phyloP scores from a whole-genome alignment of 345 rosid species.

The Pugionium cornutum region DNA sequence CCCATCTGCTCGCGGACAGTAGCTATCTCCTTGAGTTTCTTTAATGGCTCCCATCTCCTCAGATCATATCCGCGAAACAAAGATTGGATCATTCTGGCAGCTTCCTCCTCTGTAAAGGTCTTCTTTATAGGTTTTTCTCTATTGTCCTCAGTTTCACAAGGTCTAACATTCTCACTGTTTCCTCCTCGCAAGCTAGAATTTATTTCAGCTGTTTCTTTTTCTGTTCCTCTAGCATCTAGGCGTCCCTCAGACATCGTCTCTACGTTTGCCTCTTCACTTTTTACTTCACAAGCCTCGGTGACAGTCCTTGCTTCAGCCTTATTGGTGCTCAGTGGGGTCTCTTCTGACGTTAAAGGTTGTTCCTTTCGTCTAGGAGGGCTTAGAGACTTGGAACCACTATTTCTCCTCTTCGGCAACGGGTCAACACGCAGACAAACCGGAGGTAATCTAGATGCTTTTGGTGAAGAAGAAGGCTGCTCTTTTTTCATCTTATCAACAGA shows the following conservation, averaged over 20 bases:
- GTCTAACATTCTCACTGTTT: not conserved
- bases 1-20: conserved; percentile 47
- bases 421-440: conserved; percentile 76
- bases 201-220: not conserved
- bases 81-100: conserved; percentile 59
- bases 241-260: not conserved
- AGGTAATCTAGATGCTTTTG: conserved; percentile 53
- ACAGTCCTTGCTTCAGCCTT: conserved; percentile 15
- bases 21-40: conserved; percentile 67
- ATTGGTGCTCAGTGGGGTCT: conserved; percentile 12
- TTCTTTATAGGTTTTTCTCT: conserved; percentile 16
- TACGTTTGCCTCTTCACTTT: conserved; percentile 21
- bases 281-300: conserved; percentile 7
- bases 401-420: conserved; percentile 53
- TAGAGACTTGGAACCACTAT: conserved; percentile 52
- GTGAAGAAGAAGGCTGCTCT: conserved; percentile 39
- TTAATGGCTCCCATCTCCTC: conserved; percentile 59
- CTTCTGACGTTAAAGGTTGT: conserved; percentile 11
- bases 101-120: conserved; percentile 49
- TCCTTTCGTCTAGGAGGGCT: conserved; percentile 31
- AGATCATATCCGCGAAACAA: conserved; percentile 62
- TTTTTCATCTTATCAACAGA: conserved; percentile 16
- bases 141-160: conserved; percentile 6
- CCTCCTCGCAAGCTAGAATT: not conserved
- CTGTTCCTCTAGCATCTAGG: conserved; percentile 5